Conservation (phyloP, 2,329 filamentous ascomycete species). For the Trichoderma sp. region DNA sequence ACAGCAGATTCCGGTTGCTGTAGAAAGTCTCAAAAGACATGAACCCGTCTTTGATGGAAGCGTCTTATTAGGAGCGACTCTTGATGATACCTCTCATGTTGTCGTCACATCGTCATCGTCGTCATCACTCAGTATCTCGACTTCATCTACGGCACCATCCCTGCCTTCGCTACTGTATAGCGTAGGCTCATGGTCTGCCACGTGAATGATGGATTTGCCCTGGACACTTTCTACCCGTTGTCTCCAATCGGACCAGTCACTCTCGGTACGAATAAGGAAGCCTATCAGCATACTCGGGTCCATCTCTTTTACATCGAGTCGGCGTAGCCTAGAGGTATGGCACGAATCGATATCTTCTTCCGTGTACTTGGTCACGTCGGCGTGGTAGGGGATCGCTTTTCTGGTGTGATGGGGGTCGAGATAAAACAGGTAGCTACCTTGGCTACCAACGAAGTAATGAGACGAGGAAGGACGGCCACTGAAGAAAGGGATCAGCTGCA, state of each 20-base stretch:
- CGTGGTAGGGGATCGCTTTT: slow-evolving; percentile 66
- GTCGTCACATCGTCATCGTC: slow-evolving; percentile 47
- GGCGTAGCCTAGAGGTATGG: slow-evolving; percentile 81
- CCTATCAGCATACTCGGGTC: slow-evolving; percentile 98
- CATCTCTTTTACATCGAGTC: slow-evolving; percentile 86
- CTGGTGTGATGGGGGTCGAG: slow-evolving; percentile 91
- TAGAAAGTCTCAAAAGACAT: neutral
- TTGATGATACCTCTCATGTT: slow-evolving; percentile 21
- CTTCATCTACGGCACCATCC: slow-evolving; percentile 79
- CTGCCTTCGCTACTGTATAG: slow-evolving; percentile 58
- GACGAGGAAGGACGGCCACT: slow-evolving; percentile 92
- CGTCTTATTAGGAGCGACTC: neutral
- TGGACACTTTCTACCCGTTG: slow-evolving; percentile 71
- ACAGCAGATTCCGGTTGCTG: neutral
- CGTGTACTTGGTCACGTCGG: slow-evolving; percentile 60
- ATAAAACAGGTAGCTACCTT: slow-evolving; percentile 83
- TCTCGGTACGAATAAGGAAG: slow-evolving; percentile 79
- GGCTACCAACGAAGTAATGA: slow-evolving; percentile 61
- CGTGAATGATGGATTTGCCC: slow-evolving; percentile 83
- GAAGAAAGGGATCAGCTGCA: neutral
- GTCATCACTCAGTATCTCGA: slow-evolving; percentile 78
- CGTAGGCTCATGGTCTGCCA: slow-evolving; percentile 70
- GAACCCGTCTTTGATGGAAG: neutral
- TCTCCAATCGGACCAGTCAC: slow-evolving; percentile 85
- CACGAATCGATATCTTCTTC: slow-evolving; percentile 77